Evolutionary conservation across 306 rosid species (phyloP).

Genomic region (Glycyrrhiza uralensis): DNA sequence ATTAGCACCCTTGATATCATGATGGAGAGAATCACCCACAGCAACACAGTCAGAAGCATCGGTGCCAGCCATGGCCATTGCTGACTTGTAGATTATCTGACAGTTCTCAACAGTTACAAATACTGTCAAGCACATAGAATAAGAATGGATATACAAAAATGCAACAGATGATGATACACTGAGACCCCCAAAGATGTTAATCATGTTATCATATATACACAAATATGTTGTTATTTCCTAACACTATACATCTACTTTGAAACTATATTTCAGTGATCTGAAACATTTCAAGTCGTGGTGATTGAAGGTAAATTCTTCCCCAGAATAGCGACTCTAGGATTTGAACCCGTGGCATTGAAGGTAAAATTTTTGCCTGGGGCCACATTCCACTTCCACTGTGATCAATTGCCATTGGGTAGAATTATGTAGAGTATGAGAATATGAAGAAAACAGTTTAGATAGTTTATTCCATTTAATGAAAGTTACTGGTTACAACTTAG

Average conservation of each 20-base stretch:
- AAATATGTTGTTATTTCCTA: not conserved
- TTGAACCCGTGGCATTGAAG: not conserved
- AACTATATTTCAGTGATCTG: not conserved
- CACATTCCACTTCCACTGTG: not conserved
- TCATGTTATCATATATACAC: not conserved
- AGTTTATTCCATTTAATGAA: not conserved
- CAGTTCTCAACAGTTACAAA: not conserved
- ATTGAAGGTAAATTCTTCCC: not conserved
- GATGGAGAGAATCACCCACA: conserved; percentile 94
- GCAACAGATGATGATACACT: not conserved
- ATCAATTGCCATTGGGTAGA: not conserved
- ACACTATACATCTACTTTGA: not conserved
- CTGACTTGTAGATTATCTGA: conserved; percentile 82
- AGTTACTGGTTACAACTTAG: not conserved
- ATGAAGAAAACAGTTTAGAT: not conserved
- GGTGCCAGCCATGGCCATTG: conserved; percentile 68
- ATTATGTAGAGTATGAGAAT: not conserved
- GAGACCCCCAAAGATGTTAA: not conserved
- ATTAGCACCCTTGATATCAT: conserved; percentile 94
- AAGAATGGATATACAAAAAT: conserved; percentile 2
- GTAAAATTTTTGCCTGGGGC: not conserved
- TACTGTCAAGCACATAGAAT: conserved; percentile 17
- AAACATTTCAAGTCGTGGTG: not conserved
- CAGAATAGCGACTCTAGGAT: not conserved
- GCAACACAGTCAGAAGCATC: conserved; percentile 66